Evolutionary conservation across 2,329 filamentous ascomycete species (phyloP).

Genomic region (Phyllosticta citrichinensis): DNA sequence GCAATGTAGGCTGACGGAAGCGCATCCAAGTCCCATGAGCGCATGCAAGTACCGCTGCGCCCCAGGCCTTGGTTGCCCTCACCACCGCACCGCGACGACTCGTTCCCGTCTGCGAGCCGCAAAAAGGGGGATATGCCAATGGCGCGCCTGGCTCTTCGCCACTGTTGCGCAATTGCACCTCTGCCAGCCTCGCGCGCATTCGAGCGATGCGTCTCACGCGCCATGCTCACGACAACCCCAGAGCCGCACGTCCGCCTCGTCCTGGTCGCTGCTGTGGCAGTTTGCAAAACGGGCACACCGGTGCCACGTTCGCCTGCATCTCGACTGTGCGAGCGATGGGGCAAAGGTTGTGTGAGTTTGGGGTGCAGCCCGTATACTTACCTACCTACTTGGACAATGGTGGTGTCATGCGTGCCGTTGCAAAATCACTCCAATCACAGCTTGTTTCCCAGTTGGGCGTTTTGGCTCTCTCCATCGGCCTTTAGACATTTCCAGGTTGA

Average conservation of each 20-base stretch:
- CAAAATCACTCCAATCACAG: background rate
- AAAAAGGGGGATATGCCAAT: slow-evolving; percentile 7
- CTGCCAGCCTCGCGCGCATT: background rate
- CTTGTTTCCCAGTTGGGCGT: background rate
- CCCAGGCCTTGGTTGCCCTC: slow-evolving; percentile 2
- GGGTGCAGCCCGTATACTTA: background rate
- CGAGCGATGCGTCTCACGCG: background rate
- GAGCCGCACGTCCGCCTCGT: slow-evolving; percentile 7
- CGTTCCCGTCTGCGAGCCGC: slow-evolving; percentile 1
- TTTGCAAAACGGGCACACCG: background rate
- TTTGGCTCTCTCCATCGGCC: background rate
- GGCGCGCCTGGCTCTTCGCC: background rate
- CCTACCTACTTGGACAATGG: background rate
- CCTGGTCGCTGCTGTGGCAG: background rate
- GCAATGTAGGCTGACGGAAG: slow-evolving; percentile 7
- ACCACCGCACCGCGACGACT: slow-evolving; percentile 2
- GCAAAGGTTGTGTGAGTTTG: background rate
- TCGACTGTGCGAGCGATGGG: slow-evolving; percentile 1
- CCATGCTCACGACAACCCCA: slow-evolving; percentile 1
- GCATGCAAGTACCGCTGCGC: background rate
- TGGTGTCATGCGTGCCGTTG: background rate
- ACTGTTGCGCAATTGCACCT: background rate
- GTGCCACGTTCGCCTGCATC: slow-evolving; percentile 8
- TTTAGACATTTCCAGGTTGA: background rate
- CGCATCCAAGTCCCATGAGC: background rate